These are phyloP conservation scores for Cordyceps cateniannulata DNA, from an alignment of 2,329 filamentous ascomycete species.

Conservation along the genomic window DNA sequence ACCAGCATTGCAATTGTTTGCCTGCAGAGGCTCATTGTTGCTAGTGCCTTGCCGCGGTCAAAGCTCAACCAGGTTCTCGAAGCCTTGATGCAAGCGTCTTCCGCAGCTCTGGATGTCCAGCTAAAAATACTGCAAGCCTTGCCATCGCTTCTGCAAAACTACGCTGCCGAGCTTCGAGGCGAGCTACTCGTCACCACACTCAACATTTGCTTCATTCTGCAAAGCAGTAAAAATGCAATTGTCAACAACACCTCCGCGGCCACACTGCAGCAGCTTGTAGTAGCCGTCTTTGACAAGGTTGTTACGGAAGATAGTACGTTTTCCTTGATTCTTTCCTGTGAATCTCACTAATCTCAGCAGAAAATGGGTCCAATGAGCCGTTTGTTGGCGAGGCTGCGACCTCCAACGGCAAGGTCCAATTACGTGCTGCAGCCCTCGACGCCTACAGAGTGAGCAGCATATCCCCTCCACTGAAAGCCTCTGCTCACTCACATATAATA, in stretches of 20 bases:
- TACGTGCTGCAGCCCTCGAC: slow-evolving; percentile 75
- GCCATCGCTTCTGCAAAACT: slow-evolving; percentile 85
- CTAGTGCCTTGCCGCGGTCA: slow-evolving; percentile 69
- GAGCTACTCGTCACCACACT: slow-evolving; percentile 75
- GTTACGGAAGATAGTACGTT: slow-evolving; percentile 68
- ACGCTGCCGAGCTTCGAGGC: slow-evolving; percentile 72
- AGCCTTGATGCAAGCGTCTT: slow-evolving; percentile 79
- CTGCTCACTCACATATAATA: slow-evolving; percentile 24
- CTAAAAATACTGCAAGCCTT: slow-evolving; percentile 92
- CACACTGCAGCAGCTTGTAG: slow-evolving; percentile 90
- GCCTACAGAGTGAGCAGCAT: slow-evolving; percentile 59
- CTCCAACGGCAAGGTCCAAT: slow-evolving; percentile 56
- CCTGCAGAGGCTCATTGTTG: slow-evolving; percentile 80
- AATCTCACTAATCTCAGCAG: slow-evolving; percentile 24
- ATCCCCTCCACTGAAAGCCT: slow-evolving; percentile 1
- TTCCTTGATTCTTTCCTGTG: not conserved
- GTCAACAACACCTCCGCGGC: slow-evolving; percentile 94
- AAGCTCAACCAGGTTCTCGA: slow-evolving; percentile 82
- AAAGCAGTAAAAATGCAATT: slow-evolving; percentile 85
- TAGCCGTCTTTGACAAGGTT: slow-evolving; percentile 90
- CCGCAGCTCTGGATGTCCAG: slow-evolving; percentile 78
- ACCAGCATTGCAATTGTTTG: slow-evolving; percentile 82
- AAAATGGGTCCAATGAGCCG: slow-evolving; percentile 43
- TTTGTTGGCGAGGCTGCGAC: slow-evolving; percentile 61
- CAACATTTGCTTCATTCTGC: slow-evolving; percentile 86